phyloP scores from a whole-genome alignment of 306 rosid genomes.

The Cercis canadensis region DNA sequence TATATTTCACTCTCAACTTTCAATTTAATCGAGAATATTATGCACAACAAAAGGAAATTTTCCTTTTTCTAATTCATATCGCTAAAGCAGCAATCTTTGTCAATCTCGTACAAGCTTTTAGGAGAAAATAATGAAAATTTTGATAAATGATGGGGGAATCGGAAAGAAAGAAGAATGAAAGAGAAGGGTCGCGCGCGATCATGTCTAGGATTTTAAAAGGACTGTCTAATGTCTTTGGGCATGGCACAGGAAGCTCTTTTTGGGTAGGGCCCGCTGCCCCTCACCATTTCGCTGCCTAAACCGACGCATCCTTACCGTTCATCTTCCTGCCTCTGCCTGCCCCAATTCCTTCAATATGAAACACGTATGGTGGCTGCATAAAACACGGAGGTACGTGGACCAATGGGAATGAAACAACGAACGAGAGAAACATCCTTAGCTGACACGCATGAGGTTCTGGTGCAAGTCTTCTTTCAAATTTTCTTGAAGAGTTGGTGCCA shows the following conservation, averaged over 20 bases:
- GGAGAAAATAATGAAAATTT: neutral
- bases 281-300: slow-evolving; percentile 15
- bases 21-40: neutral
- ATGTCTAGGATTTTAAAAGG: slow-evolving; percentile 18
- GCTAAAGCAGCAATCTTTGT: neutral
- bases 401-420: slow-evolving; percentile 19
- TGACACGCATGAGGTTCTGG: slow-evolving; percentile 50
- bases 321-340: neutral
- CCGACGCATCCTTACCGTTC: slow-evolving; percentile 29
- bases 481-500: slow-evolving; percentile 3
- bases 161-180: too few relatives aligned
- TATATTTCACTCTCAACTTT: neutral
- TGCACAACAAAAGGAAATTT: neutral
- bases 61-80: neutral
- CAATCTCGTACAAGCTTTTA: neutral
- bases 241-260: neutral
- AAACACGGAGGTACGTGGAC: slow-evolving; percentile 38
- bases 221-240: neutral
- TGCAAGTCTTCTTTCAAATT: slow-evolving; percentile 10
- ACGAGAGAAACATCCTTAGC: slow-evolving; percentile 30
- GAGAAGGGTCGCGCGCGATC: slow-evolving; percentile 26
- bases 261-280: slow-evolving; percentile 32
- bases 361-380: slow-evolving; percentile 40
- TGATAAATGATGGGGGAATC: neutral
- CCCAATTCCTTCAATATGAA: neutral